Conservation (phyloP, 1,139 yeast species). For the Fermentozyma sake region DNA sequence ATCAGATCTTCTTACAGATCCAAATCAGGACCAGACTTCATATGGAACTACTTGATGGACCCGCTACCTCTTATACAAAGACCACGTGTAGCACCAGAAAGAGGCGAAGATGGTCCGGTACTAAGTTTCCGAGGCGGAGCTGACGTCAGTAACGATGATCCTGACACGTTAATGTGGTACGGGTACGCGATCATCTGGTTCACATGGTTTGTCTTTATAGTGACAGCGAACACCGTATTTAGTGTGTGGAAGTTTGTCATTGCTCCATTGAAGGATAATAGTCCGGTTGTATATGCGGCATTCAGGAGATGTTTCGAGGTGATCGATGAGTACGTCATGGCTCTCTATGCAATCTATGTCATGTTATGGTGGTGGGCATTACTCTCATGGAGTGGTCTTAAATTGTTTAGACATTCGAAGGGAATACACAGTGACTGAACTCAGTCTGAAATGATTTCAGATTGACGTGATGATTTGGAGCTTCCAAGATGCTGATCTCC, state of each 20-base stretch:
- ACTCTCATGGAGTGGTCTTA: conserved; percentile 73
- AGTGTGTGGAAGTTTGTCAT: conserved; percentile 43
- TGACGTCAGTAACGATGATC: conserved; percentile 7
- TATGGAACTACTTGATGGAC: too few species aligned
- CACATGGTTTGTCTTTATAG: conserved; percentile 39
- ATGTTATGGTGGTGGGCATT: conserved; percentile 76
- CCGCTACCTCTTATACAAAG: conserved; percentile 14
- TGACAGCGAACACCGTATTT: conserved; percentile 42
- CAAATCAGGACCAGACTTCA: too few species aligned
- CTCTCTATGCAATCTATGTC: conserved; percentile 52
- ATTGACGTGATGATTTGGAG: too few species aligned
- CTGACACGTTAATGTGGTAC: conserved; percentile 13
- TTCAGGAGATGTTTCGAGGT: conserved; percentile 14
- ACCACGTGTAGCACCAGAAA: conserved; percentile 5
- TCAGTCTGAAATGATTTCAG: too few species aligned
- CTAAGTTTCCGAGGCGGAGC: too few species aligned
- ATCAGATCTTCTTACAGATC: too few species aligned
- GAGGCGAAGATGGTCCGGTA: conserved; percentile 3
- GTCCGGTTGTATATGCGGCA: conserved; percentile 11
- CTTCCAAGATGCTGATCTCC: too few species aligned
- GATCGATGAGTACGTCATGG: conserved; percentile 45
- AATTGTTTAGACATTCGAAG: conserved; percentile 70
- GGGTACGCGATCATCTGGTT: conserved; percentile 35
- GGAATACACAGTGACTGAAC: conserved; percentile 25
- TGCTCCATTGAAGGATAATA: conserved; percentile 18